Conservation (phyloP, 768 basidiomycete genomes). For the Lactarius hatsudake region DNA sequence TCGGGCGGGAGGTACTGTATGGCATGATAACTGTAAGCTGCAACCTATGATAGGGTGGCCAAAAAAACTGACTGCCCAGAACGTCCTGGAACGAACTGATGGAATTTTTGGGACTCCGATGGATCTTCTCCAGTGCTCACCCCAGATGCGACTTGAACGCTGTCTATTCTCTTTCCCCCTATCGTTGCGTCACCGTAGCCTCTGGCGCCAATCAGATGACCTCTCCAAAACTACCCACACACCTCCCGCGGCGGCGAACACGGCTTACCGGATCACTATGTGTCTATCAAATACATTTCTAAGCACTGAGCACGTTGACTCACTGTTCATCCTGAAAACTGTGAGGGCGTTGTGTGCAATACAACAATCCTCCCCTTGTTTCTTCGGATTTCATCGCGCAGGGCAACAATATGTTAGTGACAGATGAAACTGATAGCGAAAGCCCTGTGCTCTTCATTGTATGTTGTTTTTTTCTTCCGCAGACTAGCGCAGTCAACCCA, state of each 20-base stretch:
- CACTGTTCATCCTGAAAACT: not conserved
- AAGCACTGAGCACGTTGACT: not conserved
- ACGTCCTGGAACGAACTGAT: not conserved
- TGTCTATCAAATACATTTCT: not conserved
- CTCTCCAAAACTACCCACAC: not conserved
- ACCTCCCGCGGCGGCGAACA: not conserved
- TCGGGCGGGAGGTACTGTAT: not conserved
- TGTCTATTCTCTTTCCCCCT: not conserved
- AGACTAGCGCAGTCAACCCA: not conserved
- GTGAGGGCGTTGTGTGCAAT: not conserved
- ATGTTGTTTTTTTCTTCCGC: not conserved
- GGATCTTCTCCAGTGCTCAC: not conserved
- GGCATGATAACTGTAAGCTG: not conserved
- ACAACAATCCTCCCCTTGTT: not conserved
- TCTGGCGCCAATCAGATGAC: not conserved
- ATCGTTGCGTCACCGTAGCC: not conserved
- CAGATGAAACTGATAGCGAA: not conserved
- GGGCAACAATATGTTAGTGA: not conserved
- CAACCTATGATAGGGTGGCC: too few species aligned
- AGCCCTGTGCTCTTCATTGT: not conserved
- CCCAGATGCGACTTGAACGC: too few species aligned
- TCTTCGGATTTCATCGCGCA: not conserved
- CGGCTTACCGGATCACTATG: not conserved
- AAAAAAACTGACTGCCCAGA: too few species aligned
- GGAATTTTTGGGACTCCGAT: not conserved